Base-by-base conservation (phyloP, 2,329 filamentous ascomycete species). In the Aaosphaeria pasadenensis region DNA sequence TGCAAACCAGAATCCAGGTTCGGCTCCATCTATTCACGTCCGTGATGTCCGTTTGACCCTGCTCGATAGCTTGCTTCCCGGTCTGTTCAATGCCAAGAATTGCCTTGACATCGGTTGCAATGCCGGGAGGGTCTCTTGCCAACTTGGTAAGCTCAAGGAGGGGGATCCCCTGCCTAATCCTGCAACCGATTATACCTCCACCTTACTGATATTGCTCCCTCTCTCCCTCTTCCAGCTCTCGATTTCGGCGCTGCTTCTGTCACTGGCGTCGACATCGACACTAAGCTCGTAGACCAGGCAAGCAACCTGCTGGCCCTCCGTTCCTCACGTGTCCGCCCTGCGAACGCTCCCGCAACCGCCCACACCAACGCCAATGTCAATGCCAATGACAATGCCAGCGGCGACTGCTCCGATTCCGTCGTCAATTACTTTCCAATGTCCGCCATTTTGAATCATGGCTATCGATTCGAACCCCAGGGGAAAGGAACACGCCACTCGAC, bases 51-150 rank as follows among this genome's bases (percentile, higher is more conserved):
- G 71, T 44, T 58, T 73, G 42, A 47, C 56, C 50, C 52, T 66
- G 52, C 59, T 71, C 44, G 51, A 56, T 42, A 44, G 56, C 52
- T 55, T 67, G 51, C 55, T 69, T 49, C 66, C 67, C 44, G 60
- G 55, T 31, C 48, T 71, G 31, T 70, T 68, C 58, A 53, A 56
- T 44, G 63, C 58, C 53, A 70, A 67, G 60, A 49, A 49, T 32
- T 65, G 68, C 50, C 57, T 72, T 31, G 71, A 73, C 46, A 53
- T 72, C 48, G 71, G 71, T 36, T 71, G 68, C 56, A 73, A 73
- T 55, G 62, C 62, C 50, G 71, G 71, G 42, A 58, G 51, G 31
- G 66, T 72, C 38, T 58, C 63, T 41, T 66, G 64, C 52, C 67
- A 71, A 57, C 58, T 71, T 47, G 68, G 69, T 72, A 67, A 51